Evolutionary conservation across 805 yeast species (phyloP), one percentile per base, ranked within the genome.

Genomic region (Ogataea saltuana): DNA sequence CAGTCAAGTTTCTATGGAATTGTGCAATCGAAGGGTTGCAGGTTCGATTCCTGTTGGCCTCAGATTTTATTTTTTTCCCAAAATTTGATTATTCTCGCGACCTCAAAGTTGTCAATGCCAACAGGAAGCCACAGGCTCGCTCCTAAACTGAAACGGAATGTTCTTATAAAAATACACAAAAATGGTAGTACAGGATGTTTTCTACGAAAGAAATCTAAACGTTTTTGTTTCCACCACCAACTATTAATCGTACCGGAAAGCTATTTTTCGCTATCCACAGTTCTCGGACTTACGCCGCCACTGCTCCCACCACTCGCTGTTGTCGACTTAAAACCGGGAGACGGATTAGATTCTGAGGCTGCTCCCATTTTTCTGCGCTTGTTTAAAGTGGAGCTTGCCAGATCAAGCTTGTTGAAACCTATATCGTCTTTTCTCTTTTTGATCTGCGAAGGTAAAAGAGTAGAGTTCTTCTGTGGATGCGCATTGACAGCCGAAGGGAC

Each of bases 31-130:
- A 78, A 80, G 79, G 87, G 87, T 76, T 81, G 87, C 86, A 81
- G 85, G 87, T 81, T 81, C 87, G 77, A 81, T 78, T 81, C 87
- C 85, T 81, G 87, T 80, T 84, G 83, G 84, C 79, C 81, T 78
- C 83, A 78, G 53, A 44, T 49, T 61, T 67, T 62, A 54, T 57
- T 60, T 60, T 51, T 55, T 61, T 61, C n/a, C n/a, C n/a, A n/a
- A n/a, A n/a, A n/a, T 38, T 10, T 20, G n/a, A 5, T 33, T n/a
- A n/a, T n/a, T n/a, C n/a, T n/a, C n/a, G n/a, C n/a, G n/a, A n/a
- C n/a, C n/a, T n/a, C n/a, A n/a, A n/a, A n/a, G n/a, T n/a, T n/a
- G n/a, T n/a, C n/a, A n/a, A n/a, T n/a, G n/a, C n/a, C n/a, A n/a
- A n/a, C n/a, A n/a, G n/a, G n/a, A n/a, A n/a, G n/a, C n/a, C n/a